phyloP scores from a whole-genome alignment of 1,284 basidiomycete species.

The Ustilago crameri region DNA sequence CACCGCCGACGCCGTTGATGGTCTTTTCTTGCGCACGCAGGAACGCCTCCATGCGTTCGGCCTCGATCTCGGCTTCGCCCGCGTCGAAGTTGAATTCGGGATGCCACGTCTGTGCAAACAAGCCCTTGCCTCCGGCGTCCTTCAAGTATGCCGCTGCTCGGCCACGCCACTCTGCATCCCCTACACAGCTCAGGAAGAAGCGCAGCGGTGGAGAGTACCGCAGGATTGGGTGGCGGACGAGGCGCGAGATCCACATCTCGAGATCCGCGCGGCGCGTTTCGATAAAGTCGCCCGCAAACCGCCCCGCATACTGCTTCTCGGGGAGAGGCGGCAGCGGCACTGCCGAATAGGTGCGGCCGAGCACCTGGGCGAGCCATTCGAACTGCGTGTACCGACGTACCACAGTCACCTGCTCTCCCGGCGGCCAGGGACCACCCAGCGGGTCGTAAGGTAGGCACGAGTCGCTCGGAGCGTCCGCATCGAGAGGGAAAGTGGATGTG shows the following conservation, averaged over 20 bases:
- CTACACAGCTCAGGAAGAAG: slow-evolving; percentile 74
- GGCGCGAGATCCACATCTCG: slow-evolving; percentile 78
- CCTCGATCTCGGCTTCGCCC: slow-evolving; percentile 41
- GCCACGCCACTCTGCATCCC: slow-evolving; percentile 38
- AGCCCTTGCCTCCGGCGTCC: slow-evolving; percentile 62
- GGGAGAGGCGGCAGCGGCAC: slow-evolving; percentile 82
- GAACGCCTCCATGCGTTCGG: slow-evolving; percentile 44
- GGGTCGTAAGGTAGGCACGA: slow-evolving; percentile 52
- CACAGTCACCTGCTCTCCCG: slow-evolving; percentile 69
- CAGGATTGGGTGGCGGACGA: slow-evolving; percentile 81
- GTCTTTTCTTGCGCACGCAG: slow-evolving; percentile 43
- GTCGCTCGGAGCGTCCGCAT: not conserved
- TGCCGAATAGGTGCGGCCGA: slow-evolving; percentile 77
- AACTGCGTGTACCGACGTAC: slow-evolving; percentile 85
- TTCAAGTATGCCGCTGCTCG: slow-evolving; percentile 6
- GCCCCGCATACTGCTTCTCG: slow-evolving; percentile 82
- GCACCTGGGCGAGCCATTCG: slow-evolving; percentile 77
- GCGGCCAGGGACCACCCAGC: slow-evolving; percentile 29
- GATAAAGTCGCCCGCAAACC: slow-evolving; percentile 82
- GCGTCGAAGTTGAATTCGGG: slow-evolving; percentile 82
- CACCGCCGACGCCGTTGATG: slow-evolving; percentile 40
- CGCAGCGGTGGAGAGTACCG: slow-evolving; percentile 82
- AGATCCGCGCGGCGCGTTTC: slow-evolving; percentile 82
- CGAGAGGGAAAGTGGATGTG: slow-evolving; percentile 76
- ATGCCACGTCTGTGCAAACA: slow-evolving; percentile 83